phyloP scores from a whole-genome alignment of 192 early-diverging fungal genomes.

The Jimgerdemannia flammicorona region DNA sequence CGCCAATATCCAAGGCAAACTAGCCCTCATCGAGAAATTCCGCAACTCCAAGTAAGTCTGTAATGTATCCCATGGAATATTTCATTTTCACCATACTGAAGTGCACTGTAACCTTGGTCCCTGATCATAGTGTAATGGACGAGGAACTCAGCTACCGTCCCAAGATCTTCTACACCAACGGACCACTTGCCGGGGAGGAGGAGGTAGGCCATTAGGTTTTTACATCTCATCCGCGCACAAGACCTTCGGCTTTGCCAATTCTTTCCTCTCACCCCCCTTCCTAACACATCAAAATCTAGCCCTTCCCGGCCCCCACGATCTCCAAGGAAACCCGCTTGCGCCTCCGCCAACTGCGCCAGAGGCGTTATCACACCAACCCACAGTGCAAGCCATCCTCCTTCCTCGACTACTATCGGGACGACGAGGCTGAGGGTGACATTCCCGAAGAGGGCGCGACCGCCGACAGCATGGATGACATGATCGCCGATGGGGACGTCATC shows the following conservation, averaged over 20 bases:
- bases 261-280: neutral
- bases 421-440: neutral
- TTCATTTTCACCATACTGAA: neutral
- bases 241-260: too few relatives aligned
- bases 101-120: conserved; percentile 22
- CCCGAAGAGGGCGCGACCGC: too few relatives aligned
- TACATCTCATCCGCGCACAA: neutral
- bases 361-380: neutral
- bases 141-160: conserved; percentile 72
- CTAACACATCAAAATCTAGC: neutral
- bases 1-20: conserved; percentile 77
- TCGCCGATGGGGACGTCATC: neutral
- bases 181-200: conserved; percentile 55
- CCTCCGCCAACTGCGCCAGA: conserved; percentile 8
- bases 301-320: conserved; percentile 12
- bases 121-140: conserved; percentile 54
- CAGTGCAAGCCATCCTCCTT: conserved; percentile 8
- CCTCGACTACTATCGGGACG: conserved; percentile 14
- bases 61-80: neutral
- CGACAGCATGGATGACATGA: neutral
- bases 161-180: conserved; percentile 66
- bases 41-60: conserved; percentile 50
- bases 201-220: conserved; percentile 11
- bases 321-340: conserved; percentile 10
- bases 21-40: conserved; percentile 73